Evolutionary conservation across 139 green algal genomes (phyloP).

Genomic region (Marvania coccoides): DNA sequence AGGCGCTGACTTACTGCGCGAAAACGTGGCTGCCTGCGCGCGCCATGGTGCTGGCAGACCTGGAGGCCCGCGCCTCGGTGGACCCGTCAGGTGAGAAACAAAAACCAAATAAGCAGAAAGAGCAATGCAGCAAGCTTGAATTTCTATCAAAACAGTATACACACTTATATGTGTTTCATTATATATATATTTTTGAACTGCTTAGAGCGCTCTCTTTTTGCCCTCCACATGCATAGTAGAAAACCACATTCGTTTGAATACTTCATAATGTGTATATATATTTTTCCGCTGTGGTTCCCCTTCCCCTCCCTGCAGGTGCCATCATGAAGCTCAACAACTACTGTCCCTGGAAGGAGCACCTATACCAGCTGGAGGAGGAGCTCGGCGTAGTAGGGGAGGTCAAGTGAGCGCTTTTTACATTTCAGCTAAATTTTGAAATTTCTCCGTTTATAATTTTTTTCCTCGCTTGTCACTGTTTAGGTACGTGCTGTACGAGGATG

Average conservation of each 20-base stretch:
- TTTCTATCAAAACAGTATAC: too few species aligned
- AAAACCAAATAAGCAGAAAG: neutral
- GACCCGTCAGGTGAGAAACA: slow-evolving; percentile 40
- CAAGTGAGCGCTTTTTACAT: slow-evolving; percentile 51
- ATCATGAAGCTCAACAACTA: slow-evolving; percentile 55
- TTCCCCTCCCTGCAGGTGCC: neutral
- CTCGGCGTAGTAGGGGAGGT: slow-evolving; percentile 37
- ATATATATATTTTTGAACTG: too few species aligned
- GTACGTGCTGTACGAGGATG: slow-evolving; percentile 70
- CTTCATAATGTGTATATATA: neutral
- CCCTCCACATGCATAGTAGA: neutral
- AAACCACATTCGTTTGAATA: too few species aligned
- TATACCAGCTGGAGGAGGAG: slow-evolving; percentile 91
- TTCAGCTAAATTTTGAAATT: too few species aligned
- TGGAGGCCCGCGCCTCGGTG: slow-evolving; percentile 37
- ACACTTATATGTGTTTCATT: too few species aligned
- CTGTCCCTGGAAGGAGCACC: slow-evolving; percentile 96
- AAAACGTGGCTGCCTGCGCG: slow-evolving; percentile 82
- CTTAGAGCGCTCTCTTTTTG: too few species aligned
- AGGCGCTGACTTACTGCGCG: slow-evolving; percentile 47
- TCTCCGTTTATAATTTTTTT: too few species aligned
- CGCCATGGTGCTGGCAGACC: slow-evolving; percentile 44
- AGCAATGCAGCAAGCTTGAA: too few species aligned
- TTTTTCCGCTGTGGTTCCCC: neutral
- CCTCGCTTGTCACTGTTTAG: too few species aligned